Percentiles rank a stretch among this genome's conserved stretches.
Evolutionary conservation across 1,284 basidiomycete species (phyloP).

Genomic region (Boletellus deceptivus): DNA sequence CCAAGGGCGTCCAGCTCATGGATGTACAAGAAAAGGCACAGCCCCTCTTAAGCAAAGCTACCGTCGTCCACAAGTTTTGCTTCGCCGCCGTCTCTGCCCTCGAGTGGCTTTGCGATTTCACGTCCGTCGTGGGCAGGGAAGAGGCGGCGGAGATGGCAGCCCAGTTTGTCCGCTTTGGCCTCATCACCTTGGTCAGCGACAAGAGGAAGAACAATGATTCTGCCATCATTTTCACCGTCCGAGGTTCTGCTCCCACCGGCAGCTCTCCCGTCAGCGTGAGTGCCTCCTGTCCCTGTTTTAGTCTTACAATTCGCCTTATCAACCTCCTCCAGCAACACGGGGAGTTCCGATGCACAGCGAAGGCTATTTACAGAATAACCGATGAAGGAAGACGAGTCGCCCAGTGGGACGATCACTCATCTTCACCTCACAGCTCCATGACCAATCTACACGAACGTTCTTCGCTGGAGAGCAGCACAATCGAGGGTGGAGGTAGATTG

Average conservation of each 20-base stretch:
- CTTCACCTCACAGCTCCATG: slow-evolving; percentile 65
- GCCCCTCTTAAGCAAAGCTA: slow-evolving; percentile 46
- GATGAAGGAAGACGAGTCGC: slow-evolving; percentile 86
- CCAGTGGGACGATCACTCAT: slow-evolving; percentile 67
- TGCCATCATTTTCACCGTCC: slow-evolving; percentile 85
- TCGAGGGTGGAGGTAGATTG: slow-evolving; percentile 44
- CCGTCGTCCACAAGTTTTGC: slow-evolving; percentile 66
- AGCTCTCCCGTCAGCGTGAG: slow-evolving; percentile 73
- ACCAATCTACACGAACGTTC: slow-evolving; percentile 54
- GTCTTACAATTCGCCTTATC: slow-evolving; percentile 16
- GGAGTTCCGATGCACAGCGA: slow-evolving; percentile 93
- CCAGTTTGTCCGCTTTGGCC: slow-evolving; percentile 94
- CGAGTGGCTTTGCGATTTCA: slow-evolving; percentile 98
- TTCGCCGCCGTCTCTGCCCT: slow-evolving; percentile 86
- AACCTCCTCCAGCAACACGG: slow-evolving; percentile 65
- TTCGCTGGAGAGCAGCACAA: slow-evolving; percentile 39
- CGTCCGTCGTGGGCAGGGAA: slow-evolving; percentile 93
- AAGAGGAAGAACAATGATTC: slow-evolving; percentile 87
- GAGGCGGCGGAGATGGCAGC: slow-evolving; percentile 97
- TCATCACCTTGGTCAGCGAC: slow-evolving; percentile 84
- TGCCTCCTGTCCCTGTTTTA: slow-evolving; percentile 17
- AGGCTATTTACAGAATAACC: slow-evolving; percentile 92
- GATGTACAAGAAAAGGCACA: slow-evolving; percentile 65
- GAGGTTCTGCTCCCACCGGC: slow-evolving; percentile 71
- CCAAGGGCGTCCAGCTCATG: slow-evolving; percentile 72